Evolutionary conservation across 306 rosid species (phyloP), one percentile per base, ranked within the genome.

Genomic region (Casuarina cunninghamiana): DNA sequence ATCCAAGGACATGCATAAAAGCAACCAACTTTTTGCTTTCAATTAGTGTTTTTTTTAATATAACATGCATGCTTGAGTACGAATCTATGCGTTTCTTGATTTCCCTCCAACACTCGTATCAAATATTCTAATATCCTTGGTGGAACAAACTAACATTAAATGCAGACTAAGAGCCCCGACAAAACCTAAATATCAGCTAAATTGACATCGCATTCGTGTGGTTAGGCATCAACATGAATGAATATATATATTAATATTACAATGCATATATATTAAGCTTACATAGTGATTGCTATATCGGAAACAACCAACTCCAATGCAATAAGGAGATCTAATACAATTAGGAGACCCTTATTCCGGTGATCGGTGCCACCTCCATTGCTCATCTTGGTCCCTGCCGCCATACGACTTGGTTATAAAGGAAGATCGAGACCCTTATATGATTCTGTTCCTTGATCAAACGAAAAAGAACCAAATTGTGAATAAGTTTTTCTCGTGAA

Each of bases 301-400:
- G 15, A 26, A 58, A 58, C 12, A 12, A 21, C 2, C 42, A 26
- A 26, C 32, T 26, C 32, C 1, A 26, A 26, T 26, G 32, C 32
- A 26, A 26, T 26, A 26, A 26, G 32, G 1, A 26, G 32, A 26
- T 26, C 32, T 26, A 26, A 26, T 26, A 26, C 32, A 26, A 26
- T 26, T 26, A 26, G 32, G 32, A 26, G 32, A 26, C 32, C 32
- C 32, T 63, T 48, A 48, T 3, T 48, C 71, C 81, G 76, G 82
- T 73, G 8, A 21, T 35, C 80, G 79, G 85, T 83, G 50, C 90
- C 89, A 89, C 99, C 88, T 10, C 91, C 97, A 4, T 82, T 89
- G 87, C 86, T 83, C 79, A 70, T 86, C 82, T 16, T 79, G 85
- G 43, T 78, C 74, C 90, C 86, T 1, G 92, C 83, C 93, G 87